Conservation (phyloP, 176 grass and related monocot species). For the Triticum dicoccoides region DNA sequence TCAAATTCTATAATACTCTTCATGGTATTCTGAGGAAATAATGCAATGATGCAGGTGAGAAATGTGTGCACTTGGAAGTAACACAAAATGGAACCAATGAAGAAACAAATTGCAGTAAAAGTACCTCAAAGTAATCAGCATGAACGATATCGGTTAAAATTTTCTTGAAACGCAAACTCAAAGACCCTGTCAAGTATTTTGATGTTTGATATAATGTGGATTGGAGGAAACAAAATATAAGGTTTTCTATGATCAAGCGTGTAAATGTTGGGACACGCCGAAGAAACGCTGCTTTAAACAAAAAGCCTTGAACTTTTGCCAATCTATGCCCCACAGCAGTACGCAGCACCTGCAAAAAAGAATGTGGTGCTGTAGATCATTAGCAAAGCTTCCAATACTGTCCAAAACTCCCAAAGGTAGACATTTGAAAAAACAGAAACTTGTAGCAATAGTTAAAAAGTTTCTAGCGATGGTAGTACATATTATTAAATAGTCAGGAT, state of each 20-base stretch:
- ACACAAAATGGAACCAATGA: background rate
- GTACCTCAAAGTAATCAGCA: constrained; percentile 93
- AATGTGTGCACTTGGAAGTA: background rate
- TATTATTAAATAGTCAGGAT: constrained; percentile 9
- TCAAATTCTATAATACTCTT: too few species aligned
- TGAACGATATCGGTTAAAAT: constrained; percentile 85
- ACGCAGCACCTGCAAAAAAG: constrained; percentile 64
- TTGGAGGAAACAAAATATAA: constrained; percentile 88
- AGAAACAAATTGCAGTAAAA: constrained; percentile 2
- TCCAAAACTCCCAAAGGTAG: too few species aligned
- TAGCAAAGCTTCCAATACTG: too few species aligned
- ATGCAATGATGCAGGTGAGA: background rate
- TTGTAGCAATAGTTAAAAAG: too few species aligned
- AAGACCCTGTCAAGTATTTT: constrained; percentile 84
- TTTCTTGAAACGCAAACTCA: constrained; percentile 88
- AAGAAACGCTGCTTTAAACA: constrained; percentile 92
- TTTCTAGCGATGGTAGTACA: background rate
- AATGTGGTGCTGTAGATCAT: background rate
- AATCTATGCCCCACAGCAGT: constrained; percentile 92
- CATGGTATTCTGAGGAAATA: background rate
- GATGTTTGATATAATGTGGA: constrained; percentile 75
- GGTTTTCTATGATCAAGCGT: constrained; percentile 76
- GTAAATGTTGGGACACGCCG: constrained; percentile 73
- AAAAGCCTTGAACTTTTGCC: constrained; percentile 29
- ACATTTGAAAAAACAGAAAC: too few species aligned